Percentiles rank a stretch among this genome's conserved stretches.
Evolutionary conservation across 108 stramenopile genomes (phyloP).

Genomic region (Fragilaria radians): DNA sequence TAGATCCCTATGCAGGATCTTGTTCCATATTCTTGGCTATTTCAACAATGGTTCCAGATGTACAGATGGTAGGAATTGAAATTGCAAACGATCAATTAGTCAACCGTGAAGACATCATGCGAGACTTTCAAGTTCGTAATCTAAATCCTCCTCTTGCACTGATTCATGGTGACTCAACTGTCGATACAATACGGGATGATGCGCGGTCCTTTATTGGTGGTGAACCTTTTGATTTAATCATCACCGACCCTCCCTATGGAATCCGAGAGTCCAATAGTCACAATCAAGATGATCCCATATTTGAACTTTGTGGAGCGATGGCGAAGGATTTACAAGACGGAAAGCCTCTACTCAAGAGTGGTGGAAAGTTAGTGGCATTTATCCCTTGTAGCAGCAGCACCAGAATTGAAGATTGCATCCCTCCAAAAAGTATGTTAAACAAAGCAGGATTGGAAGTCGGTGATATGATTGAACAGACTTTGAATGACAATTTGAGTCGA

Average conservation of each 20-base stretch:
- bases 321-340: constrained; percentile 34
- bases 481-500: constrained; percentile 61
- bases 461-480: constrained; percentile 39
- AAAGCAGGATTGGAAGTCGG: constrained; percentile 45
- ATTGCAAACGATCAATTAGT: constrained; percentile 64
- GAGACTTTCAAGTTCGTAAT: constrained; percentile 59
- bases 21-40: constrained; percentile 75
- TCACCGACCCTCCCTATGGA: constrained; percentile 79
- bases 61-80: constrained; percentile 73
- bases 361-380: constrained; percentile 62
- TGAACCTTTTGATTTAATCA: constrained; percentile 62
- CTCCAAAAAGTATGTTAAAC: constrained; percentile 17
- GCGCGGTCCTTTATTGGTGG: constrained; percentile 36
- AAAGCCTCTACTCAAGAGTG: constrained; percentile 36
- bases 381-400: constrained; percentile 41
- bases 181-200: constrained; percentile 30
- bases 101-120: constrained; percentile 54
- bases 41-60: constrained; percentile 53
- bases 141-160: constrained; percentile 48
- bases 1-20: constrained; percentile 82
- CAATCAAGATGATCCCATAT: constrained; percentile 32
- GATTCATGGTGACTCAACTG: constrained; percentile 57
- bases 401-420: constrained; percentile 32
- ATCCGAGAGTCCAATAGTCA: constrained; percentile 46
- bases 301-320: constrained; percentile 48